These are phyloP conservation scores for Leccinum incarnatum DNA, from an alignment of 768 basidiomycete genomes.

Conservation along the genomic window DNA sequence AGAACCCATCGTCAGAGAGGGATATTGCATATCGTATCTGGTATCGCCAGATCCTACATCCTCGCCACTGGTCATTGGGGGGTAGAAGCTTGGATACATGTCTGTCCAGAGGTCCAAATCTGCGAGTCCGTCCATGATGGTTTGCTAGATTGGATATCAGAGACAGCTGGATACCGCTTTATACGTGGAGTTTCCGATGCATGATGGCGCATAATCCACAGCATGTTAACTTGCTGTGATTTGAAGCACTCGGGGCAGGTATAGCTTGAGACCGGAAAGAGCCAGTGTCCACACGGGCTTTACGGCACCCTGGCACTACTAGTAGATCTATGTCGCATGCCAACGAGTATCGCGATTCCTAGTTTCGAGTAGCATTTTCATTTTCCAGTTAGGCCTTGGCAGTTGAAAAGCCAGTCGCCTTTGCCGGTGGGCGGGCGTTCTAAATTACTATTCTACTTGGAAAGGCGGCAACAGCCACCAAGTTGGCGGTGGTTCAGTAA, in stretches of 20 bases:
- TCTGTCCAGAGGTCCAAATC: constrained; percentile 5
- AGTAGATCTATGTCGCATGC: constrained; percentile 1
- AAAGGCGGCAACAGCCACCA: constrained; percentile 14
- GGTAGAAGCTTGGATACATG: constrained; percentile 1
- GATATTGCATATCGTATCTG: background rate
- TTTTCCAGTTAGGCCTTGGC: background rate
- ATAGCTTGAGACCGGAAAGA: background rate
- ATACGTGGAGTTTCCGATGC: constrained; percentile 7
- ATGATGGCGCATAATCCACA: constrained; percentile 11
- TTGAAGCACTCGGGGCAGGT: background rate
- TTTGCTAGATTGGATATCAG: background rate
- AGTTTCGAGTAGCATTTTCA: constrained; percentile 11
- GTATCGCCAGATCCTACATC: background rate
- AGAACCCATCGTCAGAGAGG: background rate
- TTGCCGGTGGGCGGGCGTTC: background rate
- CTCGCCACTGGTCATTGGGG: background rate
- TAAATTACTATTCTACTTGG: constrained; percentile 9
- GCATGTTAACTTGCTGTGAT: constrained; percentile 25
- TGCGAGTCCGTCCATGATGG: constrained; percentile 17
- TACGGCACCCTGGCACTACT: constrained; percentile 2
- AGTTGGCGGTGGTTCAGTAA: background rate
- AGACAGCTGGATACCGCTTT: constrained; percentile 1
- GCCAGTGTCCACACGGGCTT: background rate
- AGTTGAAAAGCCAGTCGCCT: background rate
- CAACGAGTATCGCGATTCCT: constrained; percentile 21